These are phyloP conservation scores for Verticillium zaregamsianum DNA, from an alignment of 2,329 filamentous ascomycete genomes.

Conservation along the genomic window DNA sequence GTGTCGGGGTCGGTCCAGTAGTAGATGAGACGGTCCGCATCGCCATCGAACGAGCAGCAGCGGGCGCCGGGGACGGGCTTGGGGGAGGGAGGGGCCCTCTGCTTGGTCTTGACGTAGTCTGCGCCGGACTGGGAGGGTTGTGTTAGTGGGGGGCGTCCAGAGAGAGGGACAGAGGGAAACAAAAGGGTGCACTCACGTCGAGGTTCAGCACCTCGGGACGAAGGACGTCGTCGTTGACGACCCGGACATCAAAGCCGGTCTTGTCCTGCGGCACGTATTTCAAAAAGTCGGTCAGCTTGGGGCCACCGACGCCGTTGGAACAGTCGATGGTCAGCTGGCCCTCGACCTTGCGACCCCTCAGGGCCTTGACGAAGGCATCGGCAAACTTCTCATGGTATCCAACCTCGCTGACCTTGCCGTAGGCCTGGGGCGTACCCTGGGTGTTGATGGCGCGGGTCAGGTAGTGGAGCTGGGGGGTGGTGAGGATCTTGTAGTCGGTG, in stretches of 20 bases:
- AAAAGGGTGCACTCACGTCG: constrained; percentile 55
- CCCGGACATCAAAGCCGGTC: constrained; percentile 72
- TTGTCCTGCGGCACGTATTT: constrained; percentile 72
- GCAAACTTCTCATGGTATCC: constrained; percentile 95
- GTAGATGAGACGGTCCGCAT: constrained; percentile 93
- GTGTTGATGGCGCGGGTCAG: constrained; percentile 93
- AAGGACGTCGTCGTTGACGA: constrained; percentile 91
- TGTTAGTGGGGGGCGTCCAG: constrained; percentile 1
- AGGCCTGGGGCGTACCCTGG: constrained; percentile 77
- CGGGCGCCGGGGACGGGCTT: constrained; percentile 73
- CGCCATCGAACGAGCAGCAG: constrained; percentile 88
- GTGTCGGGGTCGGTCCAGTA: constrained; percentile 83
- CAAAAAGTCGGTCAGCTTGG: constrained; percentile 81
- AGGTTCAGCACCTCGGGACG: constrained; percentile 85
- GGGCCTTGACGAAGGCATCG: constrained; percentile 77
- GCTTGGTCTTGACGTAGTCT: constrained; percentile 96
- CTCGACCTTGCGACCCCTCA: constrained; percentile 69
- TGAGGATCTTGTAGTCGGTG: constrained; percentile 85
- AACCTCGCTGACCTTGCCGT: constrained; percentile 82
- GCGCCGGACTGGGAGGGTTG: constrained; percentile 69
- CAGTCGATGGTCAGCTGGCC: constrained; percentile 84
- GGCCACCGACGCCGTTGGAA: constrained; percentile 93
- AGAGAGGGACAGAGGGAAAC: background rate
- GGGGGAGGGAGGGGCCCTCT: constrained; percentile 79
- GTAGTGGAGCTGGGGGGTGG: constrained; percentile 97